Evolutionary conservation across 192 early-diverging fungal genomes (phyloP), one percentile per base, ranked within the genome.

Genomic region (Umbelopsis vinacea): DNA sequence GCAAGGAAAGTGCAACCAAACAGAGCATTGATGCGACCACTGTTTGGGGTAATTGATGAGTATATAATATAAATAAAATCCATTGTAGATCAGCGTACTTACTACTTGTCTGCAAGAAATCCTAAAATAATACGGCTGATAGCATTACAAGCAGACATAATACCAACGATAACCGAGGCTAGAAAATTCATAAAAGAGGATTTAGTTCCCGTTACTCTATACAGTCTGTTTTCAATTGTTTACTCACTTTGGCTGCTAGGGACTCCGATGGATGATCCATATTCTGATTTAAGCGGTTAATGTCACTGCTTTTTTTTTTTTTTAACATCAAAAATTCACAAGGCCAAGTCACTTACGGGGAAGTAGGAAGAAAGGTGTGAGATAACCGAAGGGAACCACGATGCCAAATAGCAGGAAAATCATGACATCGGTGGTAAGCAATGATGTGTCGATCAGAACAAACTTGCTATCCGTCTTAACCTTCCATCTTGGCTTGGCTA

Each of bases 111-210:
- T 1, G 89, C 88, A 24, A 89, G 66, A 23, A 86, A 79, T 40
- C 91, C 91, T 21, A 89, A 82, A 0, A 79, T 71, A 71, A 92
- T 85, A 37, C 91, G 85, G 15, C 87, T 87, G 0, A 89, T 52
- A 3, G 90, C 87, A 14, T 89, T 90, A 15, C 83, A 76, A 29
- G 83, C 91, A 45, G 86, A 88, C 82, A 91, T 89, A 45, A 94
- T 73, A 52, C 88, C 88, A 33, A 92, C 73, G 47, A 92, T 79
- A 23, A 85, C 76, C 1, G 86, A 82, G 15, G 83, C 89, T 52
- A 53, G 43, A 71, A 73, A 12, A 57, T 37, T 35, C 4, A 63
- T 17, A 3, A 29, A 43, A 6, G 15, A 57, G 3, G 68, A n/a
- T 52, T 50, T 55, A 29, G 48, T 3, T 11, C 21, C 40, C 6